Percentiles rank a stretch among this genome's conserved stretches.
Evolutionary conservation across 768 basidiomycete species (phyloP).

Genomic region (Panaeolus cyanescens): DNA sequence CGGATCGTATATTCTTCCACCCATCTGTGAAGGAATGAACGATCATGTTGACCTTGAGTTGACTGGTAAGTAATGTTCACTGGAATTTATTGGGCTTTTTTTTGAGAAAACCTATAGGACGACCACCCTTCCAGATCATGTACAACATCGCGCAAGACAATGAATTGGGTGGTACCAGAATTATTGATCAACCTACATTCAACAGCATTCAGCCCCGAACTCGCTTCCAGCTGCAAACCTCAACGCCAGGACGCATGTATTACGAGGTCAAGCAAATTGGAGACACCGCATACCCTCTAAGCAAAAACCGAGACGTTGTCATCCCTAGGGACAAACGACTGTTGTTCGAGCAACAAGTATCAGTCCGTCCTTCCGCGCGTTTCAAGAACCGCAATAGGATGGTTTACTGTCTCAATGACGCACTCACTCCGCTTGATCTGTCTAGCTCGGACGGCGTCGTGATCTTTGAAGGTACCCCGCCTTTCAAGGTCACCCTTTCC

Average conservation of each 20-base stretch:
- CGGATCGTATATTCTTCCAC: slow-evolving; percentile 70
- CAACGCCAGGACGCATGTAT: slow-evolving; percentile 75
- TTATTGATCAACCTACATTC: slow-evolving; percentile 78
- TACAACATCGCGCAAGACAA: slow-evolving; percentile 80
- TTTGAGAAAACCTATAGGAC: slow-evolving; percentile 47
- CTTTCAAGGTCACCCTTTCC: slow-evolving; percentile 78
- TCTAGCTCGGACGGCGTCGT: slow-evolving; percentile 61
- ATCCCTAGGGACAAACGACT: slow-evolving; percentile 72
- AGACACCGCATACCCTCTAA: slow-evolving; percentile 81
- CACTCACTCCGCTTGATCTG: slow-evolving; percentile 55
- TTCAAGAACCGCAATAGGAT: slow-evolving; percentile 71
- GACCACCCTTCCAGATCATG: slow-evolving; percentile 91
- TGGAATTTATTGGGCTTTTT: background rate
- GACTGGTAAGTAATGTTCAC: slow-evolving; percentile 47
- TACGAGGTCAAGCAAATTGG: slow-evolving; percentile 92
- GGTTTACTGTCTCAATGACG: slow-evolving; percentile 76
- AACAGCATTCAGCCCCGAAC: slow-evolving; percentile 83
- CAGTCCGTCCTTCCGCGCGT: slow-evolving; percentile 75
- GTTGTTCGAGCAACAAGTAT: slow-evolving; percentile 85
- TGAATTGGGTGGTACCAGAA: slow-evolving; percentile 66
- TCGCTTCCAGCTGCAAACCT: slow-evolving; percentile 80
- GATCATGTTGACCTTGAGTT: slow-evolving; percentile 87
- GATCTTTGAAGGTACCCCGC: slow-evolving; percentile 79
- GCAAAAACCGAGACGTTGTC: slow-evolving; percentile 59
- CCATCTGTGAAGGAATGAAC: slow-evolving; percentile 81